Percentiles rank a stretch among this genome's conserved stretches.
Evolutionary conservation across 2,329 filamentous ascomycete species (phyloP).

Genomic region (Clonostachys solani): DNA sequence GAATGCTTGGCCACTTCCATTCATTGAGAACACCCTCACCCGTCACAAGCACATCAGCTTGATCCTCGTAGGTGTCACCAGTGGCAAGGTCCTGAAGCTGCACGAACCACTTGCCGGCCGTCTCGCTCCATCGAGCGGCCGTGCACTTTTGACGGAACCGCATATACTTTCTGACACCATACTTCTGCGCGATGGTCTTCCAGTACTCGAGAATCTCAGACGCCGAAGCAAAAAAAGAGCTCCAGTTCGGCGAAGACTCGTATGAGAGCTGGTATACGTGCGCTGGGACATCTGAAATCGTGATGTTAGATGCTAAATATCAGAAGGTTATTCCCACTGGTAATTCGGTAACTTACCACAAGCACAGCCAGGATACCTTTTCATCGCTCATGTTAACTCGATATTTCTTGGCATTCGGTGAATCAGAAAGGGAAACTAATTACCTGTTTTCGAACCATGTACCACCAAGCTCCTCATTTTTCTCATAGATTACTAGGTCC

Average conservation of each 20-base stretch:
- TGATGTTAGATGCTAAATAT: not conserved
- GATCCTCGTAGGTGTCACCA: conserved; percentile 19
- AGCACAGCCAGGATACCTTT: not conserved
- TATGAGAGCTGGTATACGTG: conserved; percentile 6
- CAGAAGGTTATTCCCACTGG: not conserved
- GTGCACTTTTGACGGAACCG: conserved; percentile 7
- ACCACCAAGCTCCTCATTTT: conserved; percentile 1
- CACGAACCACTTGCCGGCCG: conserved; percentile 26
- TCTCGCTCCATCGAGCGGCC: conserved; percentile 32
- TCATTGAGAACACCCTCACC: conserved; percentile 45
- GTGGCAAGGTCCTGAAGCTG: conserved; percentile 14
- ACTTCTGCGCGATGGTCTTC: conserved; percentile 9
- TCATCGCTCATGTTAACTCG: too few relatives aligned
- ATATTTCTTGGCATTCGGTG: too few relatives aligned
- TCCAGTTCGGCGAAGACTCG: conserved; percentile 5
- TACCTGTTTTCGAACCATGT: conserved; percentile 1
- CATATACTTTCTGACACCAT: conserved; percentile 9
- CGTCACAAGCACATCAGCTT: conserved; percentile 41
- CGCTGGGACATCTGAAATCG: conserved; percentile 3
- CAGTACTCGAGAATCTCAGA: conserved; percentile 12
- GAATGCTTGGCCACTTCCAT: conserved; percentile 46
- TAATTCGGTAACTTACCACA: not conserved
- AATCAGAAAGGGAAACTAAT: too few relatives aligned
- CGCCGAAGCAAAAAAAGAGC: conserved; percentile 2
- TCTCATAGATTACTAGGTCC: conserved; percentile 1